Percentiles rank a stretch among this genome's conserved stretches.
phyloP scores from a whole-genome alignment of 208 protist species.

The Acanthamoeba castellanii region DNA sequence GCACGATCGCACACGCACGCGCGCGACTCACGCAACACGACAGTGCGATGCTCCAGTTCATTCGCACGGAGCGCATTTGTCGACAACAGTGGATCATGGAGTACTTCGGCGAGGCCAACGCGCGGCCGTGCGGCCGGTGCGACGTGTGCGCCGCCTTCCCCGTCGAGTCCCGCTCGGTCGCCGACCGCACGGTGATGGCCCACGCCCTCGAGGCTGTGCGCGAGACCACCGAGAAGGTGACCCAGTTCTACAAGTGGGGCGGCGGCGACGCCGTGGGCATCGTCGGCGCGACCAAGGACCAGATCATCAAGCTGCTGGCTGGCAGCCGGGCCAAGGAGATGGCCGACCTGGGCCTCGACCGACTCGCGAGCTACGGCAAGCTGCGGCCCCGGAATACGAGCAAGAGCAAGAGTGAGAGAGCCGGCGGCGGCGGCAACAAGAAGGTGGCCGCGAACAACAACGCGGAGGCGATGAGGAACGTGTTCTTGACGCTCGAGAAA shows the following conservation, averaged over 20 bases:
- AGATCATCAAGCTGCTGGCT: neutral
- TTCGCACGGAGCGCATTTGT: neutral
- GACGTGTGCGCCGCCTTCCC: slow-evolving; percentile 57
- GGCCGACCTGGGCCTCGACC: neutral
- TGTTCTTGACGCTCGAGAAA: slow-evolving; percentile 42
- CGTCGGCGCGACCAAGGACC: slow-evolving; percentile 40
- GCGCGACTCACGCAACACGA: neutral
- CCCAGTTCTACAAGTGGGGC: slow-evolving; percentile 47
- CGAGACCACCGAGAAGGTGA: slow-evolving; percentile 53
- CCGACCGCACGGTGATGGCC: neutral
- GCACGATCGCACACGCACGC: neutral
- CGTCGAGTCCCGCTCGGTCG: neutral
- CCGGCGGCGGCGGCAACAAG: neutral
- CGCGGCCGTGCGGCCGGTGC: slow-evolving; percentile 39
- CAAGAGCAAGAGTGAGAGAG: neutral
- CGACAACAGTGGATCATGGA: slow-evolving; percentile 63
- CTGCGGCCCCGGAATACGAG: neutral
- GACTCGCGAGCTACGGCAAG: slow-evolving; percentile 40
- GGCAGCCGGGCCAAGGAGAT: slow-evolving; percentile 46
- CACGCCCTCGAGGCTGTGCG: slow-evolving; percentile 13
- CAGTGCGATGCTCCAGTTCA: slow-evolving; percentile 1
- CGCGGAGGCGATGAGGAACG: neutral
- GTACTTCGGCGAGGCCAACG: slow-evolving; percentile 57
- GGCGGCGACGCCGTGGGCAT: slow-evolving; percentile 13
- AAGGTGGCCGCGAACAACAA: neutral